Conservation (phyloP, 352 stramenopile species). For the Thraustochytrium striatum region DNA sequence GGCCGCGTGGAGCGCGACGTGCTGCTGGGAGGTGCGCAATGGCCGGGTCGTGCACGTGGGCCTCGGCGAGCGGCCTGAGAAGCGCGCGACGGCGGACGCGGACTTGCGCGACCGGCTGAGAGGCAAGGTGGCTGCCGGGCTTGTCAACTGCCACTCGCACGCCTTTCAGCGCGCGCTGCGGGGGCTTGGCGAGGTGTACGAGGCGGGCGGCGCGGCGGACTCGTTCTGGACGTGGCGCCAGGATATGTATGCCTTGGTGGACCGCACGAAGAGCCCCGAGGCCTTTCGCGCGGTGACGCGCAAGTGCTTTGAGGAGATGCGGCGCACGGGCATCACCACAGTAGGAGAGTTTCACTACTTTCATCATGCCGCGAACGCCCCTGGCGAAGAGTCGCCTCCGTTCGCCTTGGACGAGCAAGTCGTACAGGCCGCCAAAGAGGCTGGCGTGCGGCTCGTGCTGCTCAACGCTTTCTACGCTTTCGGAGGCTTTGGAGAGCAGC, state of each 20-base stretch:
- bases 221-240: conserved; percentile 75
- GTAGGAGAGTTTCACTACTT: conserved; percentile 75
- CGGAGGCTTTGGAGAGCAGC: conserved; percentile 63
- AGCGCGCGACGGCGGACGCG: neutral
- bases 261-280: conserved; percentile 61
- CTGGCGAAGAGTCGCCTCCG: too few relatives aligned
- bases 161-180: conserved; percentile 69
- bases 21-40: conserved; percentile 57
- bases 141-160: conserved; percentile 75
- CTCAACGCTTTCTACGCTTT: conserved; percentile 72
- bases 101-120: conserved; percentile 58
- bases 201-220: conserved; percentile 1
- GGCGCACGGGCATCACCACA: conserved; percentile 67
- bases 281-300: conserved; percentile 66
- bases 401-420: conserved; percentile 70
- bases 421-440: conserved; percentile 62
- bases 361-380: conserved; percentile 62
- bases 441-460: conserved; percentile 68
- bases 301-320: conserved; percentile 73
- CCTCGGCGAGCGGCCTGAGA: conserved; percentile 52
- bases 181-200: conserved; percentile 69
- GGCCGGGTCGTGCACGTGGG: conserved; percentile 60
- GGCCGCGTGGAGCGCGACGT: conserved; percentile 62
- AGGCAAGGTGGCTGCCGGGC: conserved; percentile 63
- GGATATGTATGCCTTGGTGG: conserved; percentile 74